Base-by-base conservation (phyloP, 371 early-diverging fungal species). In the Catenaria anguillulae region DNA sequence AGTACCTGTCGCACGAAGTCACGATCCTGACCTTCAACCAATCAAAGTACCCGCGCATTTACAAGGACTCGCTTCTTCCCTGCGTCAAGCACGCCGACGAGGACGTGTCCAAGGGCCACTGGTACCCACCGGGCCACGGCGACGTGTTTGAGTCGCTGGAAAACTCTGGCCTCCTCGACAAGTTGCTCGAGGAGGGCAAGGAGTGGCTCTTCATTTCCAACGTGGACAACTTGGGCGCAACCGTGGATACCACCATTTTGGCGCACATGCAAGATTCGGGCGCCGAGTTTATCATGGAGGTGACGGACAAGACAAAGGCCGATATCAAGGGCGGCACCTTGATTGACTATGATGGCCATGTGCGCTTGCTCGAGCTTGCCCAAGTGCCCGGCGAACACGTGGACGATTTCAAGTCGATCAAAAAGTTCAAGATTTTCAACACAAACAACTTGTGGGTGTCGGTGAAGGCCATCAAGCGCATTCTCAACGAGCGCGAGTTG, bases 391-490 rank as follows among this genome's bases (percentile, higher is more conserved):
- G 82, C 54, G 90, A 90, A 65, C 89, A 95, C 67, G 90, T 95
- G 31, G 93, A 93, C 67, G 99, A 99, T 68, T 99, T 99, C 78
- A 99, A 98, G 72, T 91, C 92, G 63, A 85, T 99, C 74, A 94
- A 96, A 73, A 99, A 99, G 79, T 99, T 99, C 80, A 93, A 96
- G 83, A 98, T 99, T 69, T 99, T 99, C 83, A 99, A 99, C 84
- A 99, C 99, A 8, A 99, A 99, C 83, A 97, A 97, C 77, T 70
- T 97, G 70, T 99, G 99, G 99, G 87, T 99, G 66, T 87, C 84
- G 68, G 75, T 97, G 64, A 88, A 86, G 78, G 93, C 96, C 23
- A 84, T 99, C 71, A 97, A 97, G 80, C 87, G 96, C 55, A 76
- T 94, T 13, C 78, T 97, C 60, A 86, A 88, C 61, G 78, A 88